These are phyloP conservation scores for Epichloe coenophiala DNA, from an alignment of 2,329 filamentous ascomycete species.

Conservation along the genomic window DNA sequence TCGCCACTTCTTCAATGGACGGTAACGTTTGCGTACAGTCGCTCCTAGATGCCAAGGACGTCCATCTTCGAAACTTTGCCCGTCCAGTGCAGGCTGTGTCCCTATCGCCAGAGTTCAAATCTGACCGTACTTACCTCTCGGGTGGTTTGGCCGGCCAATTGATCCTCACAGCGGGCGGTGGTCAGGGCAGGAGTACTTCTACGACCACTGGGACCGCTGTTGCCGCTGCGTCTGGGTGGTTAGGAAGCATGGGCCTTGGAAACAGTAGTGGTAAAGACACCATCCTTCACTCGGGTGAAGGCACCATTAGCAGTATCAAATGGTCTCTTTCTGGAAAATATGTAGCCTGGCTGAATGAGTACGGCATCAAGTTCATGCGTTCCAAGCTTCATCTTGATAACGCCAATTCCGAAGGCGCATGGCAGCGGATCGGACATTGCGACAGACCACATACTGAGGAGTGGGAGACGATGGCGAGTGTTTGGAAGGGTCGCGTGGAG, in stretches of 20 bases:
- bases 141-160: slow-evolving; percentile 80
- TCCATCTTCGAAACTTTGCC: slow-evolving; percentile 83
- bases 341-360: slow-evolving; percentile 90
- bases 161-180: slow-evolving; percentile 72
- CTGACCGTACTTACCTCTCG: slow-evolving; percentile 77
- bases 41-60: slow-evolving; percentile 75
- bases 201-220: slow-evolving; percentile 76
- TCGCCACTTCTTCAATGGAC: slow-evolving; percentile 88
- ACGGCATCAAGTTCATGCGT: slow-evolving; percentile 96
- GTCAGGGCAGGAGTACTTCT: slow-evolving; percentile 68
- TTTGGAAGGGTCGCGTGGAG: slow-evolving; percentile 85
- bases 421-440: slow-evolving; percentile 89
- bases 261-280: slow-evolving; percentile 70
- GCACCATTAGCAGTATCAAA: slow-evolving; percentile 78
- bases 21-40: slow-evolving; percentile 90
- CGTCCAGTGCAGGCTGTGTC: slow-evolving; percentile 85
- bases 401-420: slow-evolving; percentile 66
- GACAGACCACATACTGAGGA: slow-evolving; percentile 73
- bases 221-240: slow-evolving; percentile 77
- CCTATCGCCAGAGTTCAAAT: slow-evolving; percentile 88
- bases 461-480: slow-evolving; percentile 93
- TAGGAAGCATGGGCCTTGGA: slow-evolving; percentile 75
- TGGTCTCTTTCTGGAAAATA: slow-evolving; percentile 91
- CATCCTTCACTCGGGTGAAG: slow-evolving; percentile 82
- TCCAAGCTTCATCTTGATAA: slow-evolving; percentile 70